Percentiles rank a stretch among this genome's conserved stretches.
Evolutionary conservation across 306 rosid genomes (phyloP).

Genomic region (Rubus parviflorus): DNA sequence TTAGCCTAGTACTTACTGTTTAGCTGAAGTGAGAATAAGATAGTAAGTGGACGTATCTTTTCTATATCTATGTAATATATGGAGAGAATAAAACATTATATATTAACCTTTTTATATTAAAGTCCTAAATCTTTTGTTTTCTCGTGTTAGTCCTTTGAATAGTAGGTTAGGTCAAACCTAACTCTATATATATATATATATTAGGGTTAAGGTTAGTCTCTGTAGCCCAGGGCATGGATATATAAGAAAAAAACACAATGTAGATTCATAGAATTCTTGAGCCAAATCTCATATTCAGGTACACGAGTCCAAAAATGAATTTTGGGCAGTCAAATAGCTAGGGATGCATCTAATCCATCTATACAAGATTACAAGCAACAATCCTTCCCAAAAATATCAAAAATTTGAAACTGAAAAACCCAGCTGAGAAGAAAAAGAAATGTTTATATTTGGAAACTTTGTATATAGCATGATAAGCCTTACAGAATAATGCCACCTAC

Average conservation of each 20-base stretch:
- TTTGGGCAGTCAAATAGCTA: no score
- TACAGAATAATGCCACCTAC: conserved; percentile 17
- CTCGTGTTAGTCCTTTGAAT: background rate
- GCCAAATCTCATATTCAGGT: no score
- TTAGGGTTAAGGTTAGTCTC: background rate
- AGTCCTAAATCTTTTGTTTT: background rate
- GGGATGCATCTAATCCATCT: no score
- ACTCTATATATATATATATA: background rate
- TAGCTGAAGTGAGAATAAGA: background rate
- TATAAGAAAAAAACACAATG: no score
- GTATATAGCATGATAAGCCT: background rate
- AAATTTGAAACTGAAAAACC: background rate
- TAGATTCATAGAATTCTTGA: no score
- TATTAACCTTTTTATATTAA: background rate
- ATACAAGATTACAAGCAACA: no score
- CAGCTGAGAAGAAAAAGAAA: background rate
- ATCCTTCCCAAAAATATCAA: background rate
- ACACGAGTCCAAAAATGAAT: no score
- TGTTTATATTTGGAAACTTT: background rate
- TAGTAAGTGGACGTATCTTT: background rate
- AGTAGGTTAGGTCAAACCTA: background rate
- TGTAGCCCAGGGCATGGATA: no score
- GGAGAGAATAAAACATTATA: no score
- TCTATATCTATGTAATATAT: background rate
- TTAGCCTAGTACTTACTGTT: background rate